Evolutionary conservation across 345 rosid genomes (phyloP), one percentile per base, ranked within the genome.

Genomic region (Citropsis articulata): DNA sequence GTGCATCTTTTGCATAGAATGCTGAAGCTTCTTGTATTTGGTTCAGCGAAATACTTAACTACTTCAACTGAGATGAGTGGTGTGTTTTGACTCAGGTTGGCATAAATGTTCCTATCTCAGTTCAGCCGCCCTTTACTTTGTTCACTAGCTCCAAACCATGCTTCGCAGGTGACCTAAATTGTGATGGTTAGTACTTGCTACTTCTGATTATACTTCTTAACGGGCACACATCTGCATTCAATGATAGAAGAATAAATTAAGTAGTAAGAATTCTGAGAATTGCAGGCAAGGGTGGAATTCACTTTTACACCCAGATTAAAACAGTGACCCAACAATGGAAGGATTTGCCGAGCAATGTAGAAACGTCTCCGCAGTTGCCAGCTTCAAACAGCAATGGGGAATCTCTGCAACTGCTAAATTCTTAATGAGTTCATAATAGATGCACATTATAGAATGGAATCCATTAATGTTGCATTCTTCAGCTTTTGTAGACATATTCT

Each of bases 311-410:
- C 74, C 99, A 92, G 85, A 90, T 91, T 77, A 95, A 94, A 73
- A 96, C 99, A 53, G 83, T 96, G 36, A 96, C 99, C 55, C 99
- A 96, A 73, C 99, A 92, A 75, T 94, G 99, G 99, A 96, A 96
- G 87, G 98, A 91, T 83, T 87, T 91, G 75, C 93, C 94, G 61
- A 69, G 77, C 65, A 82, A 69, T 56, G 79, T 79, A 40, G 28
- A 42, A 38, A 14, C 78, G 66, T 71, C 80, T 67, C 31, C 19
- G 55, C 73, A 59, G 38, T 50, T 77, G 63, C 72, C 88, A 75
- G 63, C 68, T 81, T 75, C 77, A 19, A 73, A 61, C 56, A 73
- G 77, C 10, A 25, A 40, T 19, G 57, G 18, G n/a, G 68, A 63
- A 9, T 73, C 27, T 27, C 33, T 40, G 68, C 78, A 65, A 65